Evolutionary conservation across 75 land plant genomes (phyloP), one percentile per base, ranked within the genome.

Genomic region (Picea glauca): DNA sequence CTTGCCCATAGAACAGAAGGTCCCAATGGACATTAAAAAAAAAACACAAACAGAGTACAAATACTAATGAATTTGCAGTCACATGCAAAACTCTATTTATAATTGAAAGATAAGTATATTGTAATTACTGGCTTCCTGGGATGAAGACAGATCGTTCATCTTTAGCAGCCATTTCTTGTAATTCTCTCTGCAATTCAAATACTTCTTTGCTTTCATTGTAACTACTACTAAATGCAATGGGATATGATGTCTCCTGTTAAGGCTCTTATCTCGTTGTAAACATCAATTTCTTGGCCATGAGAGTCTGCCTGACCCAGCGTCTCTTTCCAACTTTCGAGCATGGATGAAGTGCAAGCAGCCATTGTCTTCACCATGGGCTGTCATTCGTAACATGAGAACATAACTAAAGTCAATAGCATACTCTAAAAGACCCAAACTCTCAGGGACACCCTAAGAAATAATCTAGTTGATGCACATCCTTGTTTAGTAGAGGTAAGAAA

Each of bases 231-330:
- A 90, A 87, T 1, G 83, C 83, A 20, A 26, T 85, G 86, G 12
- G 90, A 72, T 40, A 90, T 87, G 67, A 90, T 78, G 62, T 87
- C 85, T 15, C 79, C 91, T 5, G 85, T 85, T 31, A 90, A 72
- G 31, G 62, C 70, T 58, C 60, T 62, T 20, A 89, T 83, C 64
- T 84, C 74, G 3, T 21, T 18, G 23, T 62, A 31, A 15, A 84
- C 67, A 13, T 89, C 85, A 18, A 87, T 76, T 74, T 67, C 89
- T 43, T 61, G 79, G 15, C 17, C 40, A 66, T 33, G 1, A 13
- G 30, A 66, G 40, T 66, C 80, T n/a, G 3, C 65, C 35, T 78
- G 57, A 21, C 72, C 54, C 30, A 58, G 7, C 26, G 43, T 56
- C 57, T 78, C 65, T 76, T 78, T 13, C 90, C 91, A 89, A 15